Evolutionary conservation across 2,329 filamentous ascomycete genomes (phyloP), one percentile per base, ranked within the genome.

Genomic region (Sarocladiaceae sp.): DNA sequence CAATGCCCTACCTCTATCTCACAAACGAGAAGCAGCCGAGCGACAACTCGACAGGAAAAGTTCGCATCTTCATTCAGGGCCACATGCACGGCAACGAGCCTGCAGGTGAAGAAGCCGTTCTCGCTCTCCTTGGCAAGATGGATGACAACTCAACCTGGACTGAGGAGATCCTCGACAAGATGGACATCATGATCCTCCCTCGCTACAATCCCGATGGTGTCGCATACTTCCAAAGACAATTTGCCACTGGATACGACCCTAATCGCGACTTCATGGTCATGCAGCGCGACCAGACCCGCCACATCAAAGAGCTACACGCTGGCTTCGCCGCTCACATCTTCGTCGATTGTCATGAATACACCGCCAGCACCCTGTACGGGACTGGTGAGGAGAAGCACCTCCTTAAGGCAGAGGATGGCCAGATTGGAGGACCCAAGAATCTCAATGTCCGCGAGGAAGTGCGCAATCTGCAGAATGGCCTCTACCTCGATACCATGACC

Each of bases 1-100:
- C 54, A 7, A 50, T 59, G 15, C 58, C 58, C 1, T 58, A 59
- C n/a, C 50, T 59, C 29, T 54, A 54, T 23, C 48, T 59, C 1
- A 55, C 57, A 2, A 53, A 40, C 17, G 52, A 50, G 13, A 31
- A 33, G 35, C 4, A 20, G 22, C 18, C 20, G 33, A 36, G 18
- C 22, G 6, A 42, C 10, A 37, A 26, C 18, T 22, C n/a, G 12
- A 39, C 26, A 23, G 25, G 40, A 7, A 55, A 55, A 33, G 23
- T 55, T 4, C 54, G 54, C 23, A 44, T 55, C 20, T 55, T 52
- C 52, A 33, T 55, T 28, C 54, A 55, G 20, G 54, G 54, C 4
- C 50, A 51, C 36, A 31, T 47, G 18, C 53, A 55, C 23, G 53
- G 53, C 17, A 44, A 55, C 23, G 53, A 55, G 42, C 54, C 54